Evolutionary conservation across 75 land plant species (phyloP).

Genomic region (Pinus albicaulis): DNA sequence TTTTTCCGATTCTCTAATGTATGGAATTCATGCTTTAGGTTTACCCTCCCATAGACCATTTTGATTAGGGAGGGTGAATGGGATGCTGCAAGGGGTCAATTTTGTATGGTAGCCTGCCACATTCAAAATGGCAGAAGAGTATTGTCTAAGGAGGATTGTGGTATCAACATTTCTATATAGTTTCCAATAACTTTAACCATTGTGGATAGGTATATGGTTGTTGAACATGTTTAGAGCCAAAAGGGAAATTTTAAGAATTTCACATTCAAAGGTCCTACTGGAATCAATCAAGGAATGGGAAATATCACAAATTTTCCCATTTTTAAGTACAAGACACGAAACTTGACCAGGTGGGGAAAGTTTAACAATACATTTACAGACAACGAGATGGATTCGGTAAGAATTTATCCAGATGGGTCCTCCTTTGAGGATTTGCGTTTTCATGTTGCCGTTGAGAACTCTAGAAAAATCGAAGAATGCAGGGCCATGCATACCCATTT

Average conservation of each 20-base stretch:
- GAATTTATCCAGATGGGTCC: conserved; percentile 46
- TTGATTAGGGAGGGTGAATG: too few relatives aligned
- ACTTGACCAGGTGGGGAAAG: conserved; percentile 19
- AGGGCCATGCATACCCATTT: conserved; percentile 35
- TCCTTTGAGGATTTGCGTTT: conserved; percentile 50
- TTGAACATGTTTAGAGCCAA: conserved; percentile 54
- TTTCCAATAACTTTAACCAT: too few relatives aligned
- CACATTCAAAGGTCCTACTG: conserved; percentile 13
- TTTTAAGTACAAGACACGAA: conserved; percentile 48
- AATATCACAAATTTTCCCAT: neutral
- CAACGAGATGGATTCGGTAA: neutral
- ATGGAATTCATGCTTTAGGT: too few relatives aligned
- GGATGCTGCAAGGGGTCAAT: too few relatives aligned
- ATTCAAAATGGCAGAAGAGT: too few relatives aligned
- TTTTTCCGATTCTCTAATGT: too few relatives aligned
- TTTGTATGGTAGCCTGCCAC: too few relatives aligned
- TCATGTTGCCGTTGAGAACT: conserved; percentile 23
- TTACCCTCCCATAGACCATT: too few relatives aligned
- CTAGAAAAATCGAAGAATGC: conserved; percentile 9
- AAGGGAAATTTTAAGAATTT: conserved; percentile 32
- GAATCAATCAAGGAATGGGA: neutral
- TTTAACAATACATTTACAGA: conserved; percentile 13
- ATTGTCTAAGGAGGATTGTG: too few relatives aligned
- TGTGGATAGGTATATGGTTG: neutral
- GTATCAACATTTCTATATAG: too few relatives aligned